Conservation (phyloP, 73 alveolate genomes). For the Halteria grandinella region DNA sequence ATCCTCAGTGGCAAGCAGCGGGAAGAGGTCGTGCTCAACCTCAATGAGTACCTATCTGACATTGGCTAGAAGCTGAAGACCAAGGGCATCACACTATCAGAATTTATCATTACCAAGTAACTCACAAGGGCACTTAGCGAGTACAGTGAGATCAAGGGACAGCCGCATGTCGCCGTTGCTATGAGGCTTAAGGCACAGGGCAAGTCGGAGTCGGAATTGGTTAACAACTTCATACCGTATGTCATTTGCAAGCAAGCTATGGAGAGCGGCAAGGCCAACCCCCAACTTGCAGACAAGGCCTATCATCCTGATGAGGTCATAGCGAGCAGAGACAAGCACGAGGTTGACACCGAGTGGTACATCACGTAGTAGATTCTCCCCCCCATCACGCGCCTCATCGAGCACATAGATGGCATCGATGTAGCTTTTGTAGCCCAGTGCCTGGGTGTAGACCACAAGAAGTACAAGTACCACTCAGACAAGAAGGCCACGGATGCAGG, state of each 20-base stretch:
- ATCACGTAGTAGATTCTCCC: conserved; percentile 86
- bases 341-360: conserved; percentile 82
- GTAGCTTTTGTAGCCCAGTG: conserved; percentile 80
- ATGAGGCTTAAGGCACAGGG: conserved; percentile 81
- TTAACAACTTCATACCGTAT: conserved; percentile 86
- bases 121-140: conserved; percentile 89
- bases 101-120: conserved; percentile 87
- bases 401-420: conserved; percentile 83
- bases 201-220: conserved; percentile 74
- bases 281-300: conserved; percentile 77
- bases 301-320: conserved; percentile 83
- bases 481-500: conserved; percentile 17
- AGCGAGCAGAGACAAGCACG: conserved; percentile 27
- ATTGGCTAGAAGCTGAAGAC: conserved; percentile 76
- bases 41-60: conserved; percentile 79
- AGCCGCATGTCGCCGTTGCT: conserved; percentile 97
- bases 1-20: conserved; percentile 83
- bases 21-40: conserved; percentile 83
- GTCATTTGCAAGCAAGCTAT: too few relatives aligned
- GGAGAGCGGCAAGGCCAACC: too few relatives aligned
- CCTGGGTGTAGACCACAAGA: conserved; percentile 74
- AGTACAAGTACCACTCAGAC: conserved; percentile 76
- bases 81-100: conserved; percentile 70
- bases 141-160: conserved; percentile 77
- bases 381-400: conserved; percentile 81